Evolutionary conservation across 2,329 filamentous ascomycete species (phyloP), one percentile per base, ranked within the genome.

Genomic region (Phaeosphaeriaceae sp.): DNA sequence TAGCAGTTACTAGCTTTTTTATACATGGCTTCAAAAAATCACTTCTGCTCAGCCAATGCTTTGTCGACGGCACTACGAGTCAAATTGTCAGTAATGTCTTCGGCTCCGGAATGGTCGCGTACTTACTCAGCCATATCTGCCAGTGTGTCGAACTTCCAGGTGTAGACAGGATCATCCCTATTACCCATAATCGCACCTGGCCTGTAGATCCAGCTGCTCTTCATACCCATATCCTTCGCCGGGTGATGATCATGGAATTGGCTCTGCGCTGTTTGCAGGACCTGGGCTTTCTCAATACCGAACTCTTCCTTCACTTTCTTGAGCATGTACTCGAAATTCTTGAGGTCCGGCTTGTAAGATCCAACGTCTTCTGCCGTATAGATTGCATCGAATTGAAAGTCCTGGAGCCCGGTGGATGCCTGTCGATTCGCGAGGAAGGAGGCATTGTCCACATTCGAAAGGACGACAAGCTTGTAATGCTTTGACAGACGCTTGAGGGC

Each of bases 311-410:
- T 77, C 19, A 86, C 83, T 32, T 83, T 80, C 15, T 75, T 72
- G 15, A 92, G 78, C 76, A 93, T 79, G 69, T 90, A 89, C 56
- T 85, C 80, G 64, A 93, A 93, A 68, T 92, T 92, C 26, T 73
- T 73, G 40, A 77, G 72, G 60, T 85, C 79, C 0, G 91, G 91
- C 79, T 93, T 93, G 75, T 93, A 93, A 7, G 81, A 83, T 1
- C 91, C 89, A 54, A 93, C 86, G 47, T 90, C 85, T 76, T 93
- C 81, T 1, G 91, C 91, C 2, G 89, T 92, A 75, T 90, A 87
- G 23, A 91, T 80, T 13, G 84, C 83, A 66, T 91, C 89, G 68
- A 92, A 89, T 13, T 80, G 65, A 23, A 85, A 81, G 0, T 82
- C 84, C 19, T 79, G 72, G 13, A 92, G 77, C 24, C 84, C 82